Conservation (phyloP, 1,284 basidiomycete genomes). For the Sporisorium graminicola region DNA sequence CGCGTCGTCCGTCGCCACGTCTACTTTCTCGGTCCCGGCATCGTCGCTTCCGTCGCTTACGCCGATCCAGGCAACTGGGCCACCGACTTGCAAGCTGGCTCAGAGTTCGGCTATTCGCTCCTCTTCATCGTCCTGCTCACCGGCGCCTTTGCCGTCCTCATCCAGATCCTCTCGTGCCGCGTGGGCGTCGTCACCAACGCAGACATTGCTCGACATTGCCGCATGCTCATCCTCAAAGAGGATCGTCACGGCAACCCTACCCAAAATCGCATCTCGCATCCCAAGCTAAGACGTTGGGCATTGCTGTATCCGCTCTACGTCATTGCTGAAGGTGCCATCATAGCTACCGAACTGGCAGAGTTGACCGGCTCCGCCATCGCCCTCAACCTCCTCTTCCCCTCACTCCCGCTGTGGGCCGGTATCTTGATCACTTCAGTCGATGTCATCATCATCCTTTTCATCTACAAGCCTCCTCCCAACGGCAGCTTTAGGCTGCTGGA, state of each 20-base stretch:
- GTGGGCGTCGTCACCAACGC: conserved; percentile 73
- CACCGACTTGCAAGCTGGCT: conserved; percentile 68
- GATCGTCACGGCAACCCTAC: conserved; percentile 58
- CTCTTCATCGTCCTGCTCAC: conserved; percentile 87
- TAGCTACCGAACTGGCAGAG: conserved; percentile 74
- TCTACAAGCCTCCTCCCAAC: conserved; percentile 69
- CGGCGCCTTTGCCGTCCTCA: conserved; percentile 83
- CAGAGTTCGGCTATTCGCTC: conserved; percentile 79
- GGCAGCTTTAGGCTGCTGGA: conserved; percentile 75
- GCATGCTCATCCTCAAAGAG: conserved; percentile 57
- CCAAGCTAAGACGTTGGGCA: conserved; percentile 74
- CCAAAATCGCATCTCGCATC: conserved; percentile 78
- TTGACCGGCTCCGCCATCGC: conserved; percentile 85
- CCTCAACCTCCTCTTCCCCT: conserved; percentile 83
- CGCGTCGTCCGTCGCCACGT: conserved; percentile 46
- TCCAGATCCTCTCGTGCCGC: conserved; percentile 77
- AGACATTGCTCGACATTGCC: conserved; percentile 61
- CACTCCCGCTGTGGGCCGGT: conserved; percentile 72
- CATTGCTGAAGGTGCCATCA: conserved; percentile 82
- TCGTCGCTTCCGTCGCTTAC: conserved; percentile 63
- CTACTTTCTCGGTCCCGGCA: conserved; percentile 60
- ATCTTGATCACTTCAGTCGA: conserved; percentile 85
- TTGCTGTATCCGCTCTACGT: conserved; percentile 72
- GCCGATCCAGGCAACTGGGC: conserved; percentile 68
- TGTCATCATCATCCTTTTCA: conserved; percentile 78